Evolutionary conservation across 2,329 filamentous ascomycete genomes (phyloP).

Genomic region (Tolypocladium inflatum): DNA sequence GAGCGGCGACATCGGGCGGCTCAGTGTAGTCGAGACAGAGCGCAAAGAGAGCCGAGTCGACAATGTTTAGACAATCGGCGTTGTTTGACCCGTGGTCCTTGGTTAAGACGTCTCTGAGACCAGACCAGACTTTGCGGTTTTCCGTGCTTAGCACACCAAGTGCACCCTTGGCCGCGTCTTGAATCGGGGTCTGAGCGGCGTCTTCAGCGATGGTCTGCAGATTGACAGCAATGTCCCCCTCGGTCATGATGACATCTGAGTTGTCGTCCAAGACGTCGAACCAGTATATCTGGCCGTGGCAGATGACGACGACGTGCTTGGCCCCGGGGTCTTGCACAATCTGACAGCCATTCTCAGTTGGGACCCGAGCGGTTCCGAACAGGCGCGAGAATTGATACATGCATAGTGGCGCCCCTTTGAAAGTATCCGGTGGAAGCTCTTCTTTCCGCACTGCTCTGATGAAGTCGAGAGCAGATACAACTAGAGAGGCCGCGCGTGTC

Average conservation of each 20-base stretch:
- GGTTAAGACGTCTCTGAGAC: slow-evolving; percentile 77
- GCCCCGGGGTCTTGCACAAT: slow-evolving; percentile 92
- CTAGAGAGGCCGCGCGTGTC: slow-evolving; percentile 83
- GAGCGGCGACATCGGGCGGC: slow-evolving; percentile 65
- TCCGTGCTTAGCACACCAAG: slow-evolving; percentile 91
- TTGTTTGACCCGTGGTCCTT: slow-evolving; percentile 86
- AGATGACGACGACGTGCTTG: slow-evolving; percentile 87
- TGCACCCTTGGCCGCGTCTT: slow-evolving; percentile 91
- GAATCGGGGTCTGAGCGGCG: slow-evolving; percentile 78
- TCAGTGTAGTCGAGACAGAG: slow-evolving; percentile 91
- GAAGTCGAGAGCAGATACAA: slow-evolving; percentile 83
- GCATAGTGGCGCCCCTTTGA: slow-evolving; percentile 77
- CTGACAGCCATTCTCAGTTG: slow-evolving; percentile 88
- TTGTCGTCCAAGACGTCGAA: slow-evolving; percentile 95
- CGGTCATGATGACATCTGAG: slow-evolving; percentile 92
- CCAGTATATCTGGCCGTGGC: slow-evolving; percentile 96
- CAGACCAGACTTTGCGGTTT: slow-evolving; percentile 93
- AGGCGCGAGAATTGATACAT: slow-evolving; percentile 98
- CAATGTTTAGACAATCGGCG: slow-evolving; percentile 87
- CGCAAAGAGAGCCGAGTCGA: slow-evolving; percentile 88
- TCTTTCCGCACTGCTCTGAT: slow-evolving; percentile 88
- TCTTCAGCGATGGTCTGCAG: slow-evolving; percentile 88
- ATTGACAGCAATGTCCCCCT: slow-evolving; percentile 86
- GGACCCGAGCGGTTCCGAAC: slow-evolving; percentile 90
- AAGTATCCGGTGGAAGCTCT: slow-evolving; percentile 79